phyloP scores from a whole-genome alignment of 164 flowering plant genomes.

The Tetrastigma voinierianum region DNA sequence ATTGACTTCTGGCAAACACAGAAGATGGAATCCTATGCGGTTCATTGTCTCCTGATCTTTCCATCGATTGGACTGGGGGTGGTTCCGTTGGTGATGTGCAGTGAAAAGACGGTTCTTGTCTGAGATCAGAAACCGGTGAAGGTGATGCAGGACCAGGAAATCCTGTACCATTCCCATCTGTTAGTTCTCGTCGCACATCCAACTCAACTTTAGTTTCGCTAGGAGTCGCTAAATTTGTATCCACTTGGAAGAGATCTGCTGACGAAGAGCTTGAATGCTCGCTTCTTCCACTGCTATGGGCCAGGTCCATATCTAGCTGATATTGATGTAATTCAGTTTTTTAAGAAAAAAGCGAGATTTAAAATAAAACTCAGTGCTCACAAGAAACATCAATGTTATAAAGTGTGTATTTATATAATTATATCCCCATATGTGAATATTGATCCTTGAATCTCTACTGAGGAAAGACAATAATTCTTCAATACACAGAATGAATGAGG shows the following conservation, averaged over 20 bases:
- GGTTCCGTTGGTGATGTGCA: slow-evolving; percentile 25
- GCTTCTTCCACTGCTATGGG: slow-evolving; percentile 19
- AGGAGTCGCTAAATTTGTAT: slow-evolving; percentile 5
- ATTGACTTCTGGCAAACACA: slow-evolving; percentile 45
- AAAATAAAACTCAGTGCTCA: too few species aligned
- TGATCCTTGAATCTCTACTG: too few species aligned
- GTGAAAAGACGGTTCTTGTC: slow-evolving; percentile 9
- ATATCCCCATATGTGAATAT: too few species aligned
- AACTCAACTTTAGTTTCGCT: not conserved
- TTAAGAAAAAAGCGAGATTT: too few species aligned
- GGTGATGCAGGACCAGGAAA: slow-evolving; percentile 16
- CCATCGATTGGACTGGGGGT: slow-evolving; percentile 70
- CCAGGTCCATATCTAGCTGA: slow-evolving; percentile 15
- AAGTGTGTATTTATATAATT: too few species aligned
- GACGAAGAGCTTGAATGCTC: slow-evolving; percentile 18
- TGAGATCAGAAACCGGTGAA: slow-evolving; percentile 18
- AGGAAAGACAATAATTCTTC: too few species aligned
- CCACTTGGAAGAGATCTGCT: slow-evolving; percentile 32
- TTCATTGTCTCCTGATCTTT: slow-evolving; percentile 36
- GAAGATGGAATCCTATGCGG: slow-evolving; percentile 69
- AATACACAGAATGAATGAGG: too few species aligned
- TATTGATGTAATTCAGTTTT: too few species aligned
- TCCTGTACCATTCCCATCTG: slow-evolving; percentile 9
- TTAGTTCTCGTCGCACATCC: slow-evolving; percentile 4
- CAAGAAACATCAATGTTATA: too few species aligned